Percentiles rank a stretch among this genome's conserved stretches.
These are phyloP conservation scores for Uncinocarpus reesii DNA, from an alignment of 2,329 filamentous ascomycete species.

Conservation along the genomic window DNA sequence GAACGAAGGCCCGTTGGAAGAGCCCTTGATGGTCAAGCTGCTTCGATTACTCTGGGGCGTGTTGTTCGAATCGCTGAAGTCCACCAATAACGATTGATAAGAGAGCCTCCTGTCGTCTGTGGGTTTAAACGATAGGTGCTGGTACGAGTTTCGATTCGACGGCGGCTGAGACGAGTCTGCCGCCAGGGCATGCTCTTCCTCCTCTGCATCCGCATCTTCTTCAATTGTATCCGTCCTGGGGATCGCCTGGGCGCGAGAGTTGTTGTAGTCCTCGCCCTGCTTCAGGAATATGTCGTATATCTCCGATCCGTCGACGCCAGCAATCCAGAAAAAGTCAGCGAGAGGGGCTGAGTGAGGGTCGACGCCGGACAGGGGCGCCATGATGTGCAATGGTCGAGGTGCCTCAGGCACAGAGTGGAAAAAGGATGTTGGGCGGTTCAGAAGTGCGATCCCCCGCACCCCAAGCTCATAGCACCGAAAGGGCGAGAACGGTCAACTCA, in stretches of 20 bases:
- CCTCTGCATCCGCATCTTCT: conserved; percentile 49
- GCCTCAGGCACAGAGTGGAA: background rate
- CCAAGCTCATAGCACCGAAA: conserved; percentile 14
- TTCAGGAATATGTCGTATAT: conserved; percentile 36
- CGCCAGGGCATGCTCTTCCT: conserved; percentile 29
- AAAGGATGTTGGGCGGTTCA: conserved; percentile 5
- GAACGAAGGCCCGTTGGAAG: conserved; percentile 29
- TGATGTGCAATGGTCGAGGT: conserved; percentile 16
- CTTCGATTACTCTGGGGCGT: conserved; percentile 53
- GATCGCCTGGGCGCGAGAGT: conserved; percentile 24
- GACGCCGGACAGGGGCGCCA: conserved; percentile 27
- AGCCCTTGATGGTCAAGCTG: conserved; percentile 50
- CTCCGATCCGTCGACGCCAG: conserved; percentile 40
- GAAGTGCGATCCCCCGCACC: conserved; percentile 12
- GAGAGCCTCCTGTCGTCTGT: conserved; percentile 8
- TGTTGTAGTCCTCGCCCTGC: conserved; percentile 35
- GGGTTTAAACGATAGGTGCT: conserved; percentile 11
- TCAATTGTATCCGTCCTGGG: conserved; percentile 49
- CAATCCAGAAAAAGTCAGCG: conserved; percentile 58
- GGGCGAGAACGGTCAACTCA: background rate
- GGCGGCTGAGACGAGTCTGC: conserved; percentile 34
- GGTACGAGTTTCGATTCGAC: conserved; percentile 34
- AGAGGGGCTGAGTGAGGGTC: conserved; percentile 45
- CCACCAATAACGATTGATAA: conserved; percentile 6
- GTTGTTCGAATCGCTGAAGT: conserved; percentile 23